A percentile compares a stretch with the other conserved stretches of the same genome.
phyloP scores from a whole-genome alignment of 2,329 filamentous ascomycete species.

The Fusarium tuaranense region DNA sequence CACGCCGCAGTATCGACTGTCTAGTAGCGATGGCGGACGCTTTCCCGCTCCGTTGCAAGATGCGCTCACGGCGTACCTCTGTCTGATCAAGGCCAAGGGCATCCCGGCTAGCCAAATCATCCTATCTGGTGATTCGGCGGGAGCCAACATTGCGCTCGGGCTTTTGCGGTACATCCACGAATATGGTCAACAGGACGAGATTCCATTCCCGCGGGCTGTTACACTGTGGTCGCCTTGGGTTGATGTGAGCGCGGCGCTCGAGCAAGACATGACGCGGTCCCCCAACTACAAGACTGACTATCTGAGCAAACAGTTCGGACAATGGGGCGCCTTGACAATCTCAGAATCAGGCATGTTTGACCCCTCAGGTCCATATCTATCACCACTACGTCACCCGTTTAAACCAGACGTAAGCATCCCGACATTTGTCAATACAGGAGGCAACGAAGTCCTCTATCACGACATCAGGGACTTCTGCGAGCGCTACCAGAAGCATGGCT shows the following conservation, averaged over 20 bases:
- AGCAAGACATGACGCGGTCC: constrained; percentile 29
- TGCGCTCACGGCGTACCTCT: constrained; percentile 33
- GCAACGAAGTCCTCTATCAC: constrained; percentile 27
- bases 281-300: constrained; percentile 40
- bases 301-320: constrained; percentile 30
- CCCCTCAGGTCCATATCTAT: constrained; percentile 28
- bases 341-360: constrained; percentile 28
- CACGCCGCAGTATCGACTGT: constrained; percentile 35
- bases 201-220: constrained; percentile 29
- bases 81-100: constrained; percentile 12
- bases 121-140: constrained; percentile 33
- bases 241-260: constrained; percentile 28
- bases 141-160: constrained; percentile 31
- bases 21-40: constrained; percentile 28
- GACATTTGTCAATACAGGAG: constrained; percentile 31
- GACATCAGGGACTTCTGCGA: constrained; percentile 34
- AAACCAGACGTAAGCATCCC: constrained; percentile 7
- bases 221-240: constrained; percentile 39
- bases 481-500: constrained; percentile 28
- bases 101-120: constrained; percentile 34
- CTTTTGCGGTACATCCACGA: constrained; percentile 36
- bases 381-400: constrained; percentile 36
- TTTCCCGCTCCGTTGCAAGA: constrained; percentile 37
- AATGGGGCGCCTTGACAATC: constrained; percentile 34
- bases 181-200: constrained; percentile 19